Evolutionary conservation across 2,329 filamentous ascomycete genomes (phyloP).

Genomic region (Alternaria metachromatica): DNA sequence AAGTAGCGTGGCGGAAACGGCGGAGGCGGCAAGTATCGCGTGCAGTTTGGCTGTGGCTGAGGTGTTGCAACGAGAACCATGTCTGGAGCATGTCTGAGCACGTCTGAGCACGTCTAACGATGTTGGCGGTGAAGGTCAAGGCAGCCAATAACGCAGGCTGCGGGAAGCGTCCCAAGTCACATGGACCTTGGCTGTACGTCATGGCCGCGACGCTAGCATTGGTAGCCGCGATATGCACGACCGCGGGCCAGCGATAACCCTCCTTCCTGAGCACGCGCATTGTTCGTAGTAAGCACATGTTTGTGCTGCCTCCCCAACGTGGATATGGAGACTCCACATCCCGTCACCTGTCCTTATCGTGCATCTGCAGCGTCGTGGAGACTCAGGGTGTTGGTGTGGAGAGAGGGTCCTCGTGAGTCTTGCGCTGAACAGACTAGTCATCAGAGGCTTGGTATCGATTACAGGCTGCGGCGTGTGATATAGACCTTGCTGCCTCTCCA

Average conservation of each 20-base stretch:
- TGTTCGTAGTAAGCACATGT: conserved; percentile 8
- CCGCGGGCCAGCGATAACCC: conserved; percentile 1
- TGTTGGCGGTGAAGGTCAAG: conserved; percentile 3
- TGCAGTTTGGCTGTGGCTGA: conserved; percentile 5
- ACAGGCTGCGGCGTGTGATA: background rate
- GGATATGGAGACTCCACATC: conserved; percentile 20
- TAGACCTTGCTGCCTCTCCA: background rate
- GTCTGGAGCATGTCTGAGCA: background rate
- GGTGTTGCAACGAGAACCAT: conserved; percentile 3
- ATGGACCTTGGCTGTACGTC: conserved; percentile 11
- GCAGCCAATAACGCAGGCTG: conserved; percentile 1
- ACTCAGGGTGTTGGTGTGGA: conserved; percentile 4
- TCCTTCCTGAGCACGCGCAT: conserved; percentile 9
- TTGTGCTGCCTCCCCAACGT: background rate
- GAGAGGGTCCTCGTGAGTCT: conserved; percentile 17
- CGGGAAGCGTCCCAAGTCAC: background rate
- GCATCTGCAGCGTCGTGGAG: conserved; percentile 21
- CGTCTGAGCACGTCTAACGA: background rate
- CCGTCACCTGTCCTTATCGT: conserved; percentile 27
- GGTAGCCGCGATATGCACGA: conserved; percentile 12
- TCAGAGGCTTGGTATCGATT: conserved; percentile 1
- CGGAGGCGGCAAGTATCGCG: conserved; percentile 1
- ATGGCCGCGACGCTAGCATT: conserved; percentile 4
- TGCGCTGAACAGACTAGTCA: conserved; percentile 8
- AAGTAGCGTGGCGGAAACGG: background rate